Evolutionary conservation across 306 rosid genomes (phyloP).

Genomic region (Pueraria montana): DNA sequence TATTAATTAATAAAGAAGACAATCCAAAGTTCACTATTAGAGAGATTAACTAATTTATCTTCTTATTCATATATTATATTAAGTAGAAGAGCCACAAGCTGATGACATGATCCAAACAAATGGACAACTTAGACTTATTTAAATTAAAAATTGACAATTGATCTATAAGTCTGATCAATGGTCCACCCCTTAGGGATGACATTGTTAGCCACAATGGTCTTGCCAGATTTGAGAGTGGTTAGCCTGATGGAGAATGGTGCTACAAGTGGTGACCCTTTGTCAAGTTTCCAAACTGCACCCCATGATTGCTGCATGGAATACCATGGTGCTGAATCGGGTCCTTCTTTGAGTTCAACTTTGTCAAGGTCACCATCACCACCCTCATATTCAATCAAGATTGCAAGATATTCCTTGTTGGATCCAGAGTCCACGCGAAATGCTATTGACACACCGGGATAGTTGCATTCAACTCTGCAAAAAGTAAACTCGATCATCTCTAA

Average conservation of each 20-base stretch:
- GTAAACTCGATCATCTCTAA: neutral
- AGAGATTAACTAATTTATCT: neutral
- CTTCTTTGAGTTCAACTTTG: constrained; percentile 65
- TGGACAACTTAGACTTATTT: neutral
- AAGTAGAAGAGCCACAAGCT: neutral
- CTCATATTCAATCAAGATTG: constrained; percentile 60
- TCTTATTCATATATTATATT: neutral
- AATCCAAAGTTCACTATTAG: neutral
- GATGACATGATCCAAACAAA: neutral
- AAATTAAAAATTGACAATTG: constrained; percentile 57
- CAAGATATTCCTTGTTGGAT: constrained; percentile 66
- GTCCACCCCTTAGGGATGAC: constrained; percentile 74
- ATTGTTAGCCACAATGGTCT: constrained; percentile 53
- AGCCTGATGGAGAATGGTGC: constrained; percentile 74
- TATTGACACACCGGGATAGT: constrained; percentile 53
- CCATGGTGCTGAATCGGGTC: constrained; percentile 56
- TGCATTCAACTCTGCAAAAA: constrained; percentile 63
- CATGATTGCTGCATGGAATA: constrained; percentile 67
- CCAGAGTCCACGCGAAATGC: constrained; percentile 67
- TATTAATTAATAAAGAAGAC: neutral
- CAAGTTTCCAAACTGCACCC: constrained; percentile 82
- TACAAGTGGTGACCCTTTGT: constrained; percentile 49
- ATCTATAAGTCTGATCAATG: constrained; percentile 67
- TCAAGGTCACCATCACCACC: constrained; percentile 68
- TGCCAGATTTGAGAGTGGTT: constrained; percentile 46